Conservation (phyloP, 192 early-diverging fungal genomes). For the Coemansia sp. region DNA sequence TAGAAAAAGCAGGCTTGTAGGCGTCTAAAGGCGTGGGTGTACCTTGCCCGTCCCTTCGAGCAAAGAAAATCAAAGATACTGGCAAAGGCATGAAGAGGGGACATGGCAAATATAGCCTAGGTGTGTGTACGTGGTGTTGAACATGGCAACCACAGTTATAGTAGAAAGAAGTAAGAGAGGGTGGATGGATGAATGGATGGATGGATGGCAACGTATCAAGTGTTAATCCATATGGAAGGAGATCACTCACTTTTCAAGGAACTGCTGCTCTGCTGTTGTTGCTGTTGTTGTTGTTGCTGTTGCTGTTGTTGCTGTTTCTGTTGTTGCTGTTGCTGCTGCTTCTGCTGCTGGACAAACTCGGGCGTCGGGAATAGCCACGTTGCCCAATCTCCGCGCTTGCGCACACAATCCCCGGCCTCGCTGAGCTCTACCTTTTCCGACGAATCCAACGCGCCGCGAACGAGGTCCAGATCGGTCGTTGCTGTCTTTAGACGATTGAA, state of each 20-base stretch:
- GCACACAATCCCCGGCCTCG: conserved; percentile 58
- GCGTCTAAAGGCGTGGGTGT: background rate
- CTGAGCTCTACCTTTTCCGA: conserved; percentile 66
- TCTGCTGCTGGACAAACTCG: conserved; percentile 54
- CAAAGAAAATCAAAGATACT: background rate
- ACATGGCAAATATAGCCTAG: background rate
- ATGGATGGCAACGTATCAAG: background rate
- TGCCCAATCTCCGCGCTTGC: conserved; percentile 81
- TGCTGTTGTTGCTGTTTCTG: too few species aligned
- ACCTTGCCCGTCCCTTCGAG: background rate
- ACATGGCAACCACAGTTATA: background rate
- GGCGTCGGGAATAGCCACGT: conserved; percentile 80
- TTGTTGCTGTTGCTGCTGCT: conserved; percentile 44
- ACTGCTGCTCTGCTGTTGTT: conserved; percentile 29
- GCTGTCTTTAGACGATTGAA: conserved; percentile 89
- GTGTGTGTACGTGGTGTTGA: background rate
- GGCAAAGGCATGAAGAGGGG: background rate
- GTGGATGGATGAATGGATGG: background rate
- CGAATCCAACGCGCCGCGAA: conserved; percentile 59
- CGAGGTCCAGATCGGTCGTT: conserved; percentile 66
- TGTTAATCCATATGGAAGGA: conserved; percentile 1
- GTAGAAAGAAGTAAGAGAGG: background rate
- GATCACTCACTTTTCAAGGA: conserved; percentile 57
- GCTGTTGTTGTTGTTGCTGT: background rate
- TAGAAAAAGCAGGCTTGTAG: background rate